These are phyloP conservation scores for Psophocarpus tetragonolobus DNA, from an alignment of 306 rosid species.

Conservation along the genomic window DNA sequence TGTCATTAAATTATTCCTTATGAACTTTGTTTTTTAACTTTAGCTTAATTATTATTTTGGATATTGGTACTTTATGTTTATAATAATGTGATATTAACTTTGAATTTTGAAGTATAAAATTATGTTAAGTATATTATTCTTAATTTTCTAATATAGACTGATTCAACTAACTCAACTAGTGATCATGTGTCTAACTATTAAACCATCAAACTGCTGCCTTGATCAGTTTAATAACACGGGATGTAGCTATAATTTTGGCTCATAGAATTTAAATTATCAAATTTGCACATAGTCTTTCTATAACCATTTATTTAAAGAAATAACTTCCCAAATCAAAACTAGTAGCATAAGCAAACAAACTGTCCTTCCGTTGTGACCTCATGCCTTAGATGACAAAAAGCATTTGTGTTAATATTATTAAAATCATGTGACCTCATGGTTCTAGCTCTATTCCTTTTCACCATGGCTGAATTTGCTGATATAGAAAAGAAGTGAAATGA, in stretches of 20 bases:
- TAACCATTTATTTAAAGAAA: neutral
- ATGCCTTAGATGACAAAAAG: constrained; percentile 2
- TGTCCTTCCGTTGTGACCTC: neutral
- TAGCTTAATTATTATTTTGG: no score
- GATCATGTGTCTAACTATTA: no score
- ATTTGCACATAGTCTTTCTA: neutral
- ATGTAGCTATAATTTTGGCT: neutral
- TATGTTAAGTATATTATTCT: no score
- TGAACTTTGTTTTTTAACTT: no score
- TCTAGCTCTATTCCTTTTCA: neutral
- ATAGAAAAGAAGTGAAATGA: neutral
- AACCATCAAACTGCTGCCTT: no score
- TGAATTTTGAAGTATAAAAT: no score
- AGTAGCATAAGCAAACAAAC: neutral
- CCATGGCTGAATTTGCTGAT: neutral
- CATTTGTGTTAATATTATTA: constrained; percentile 9
- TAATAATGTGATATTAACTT: no score
- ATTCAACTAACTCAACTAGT: no score
- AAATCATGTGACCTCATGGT: neutral
- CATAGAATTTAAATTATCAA: neutral
- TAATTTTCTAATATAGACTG: no score
- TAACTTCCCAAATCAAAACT: neutral
- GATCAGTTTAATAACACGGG: no score
- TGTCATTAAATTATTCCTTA: no score
- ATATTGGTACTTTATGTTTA: no score